Conservation (phyloP, 805 yeast genomes). For the Candida ipomoeae region DNA sequence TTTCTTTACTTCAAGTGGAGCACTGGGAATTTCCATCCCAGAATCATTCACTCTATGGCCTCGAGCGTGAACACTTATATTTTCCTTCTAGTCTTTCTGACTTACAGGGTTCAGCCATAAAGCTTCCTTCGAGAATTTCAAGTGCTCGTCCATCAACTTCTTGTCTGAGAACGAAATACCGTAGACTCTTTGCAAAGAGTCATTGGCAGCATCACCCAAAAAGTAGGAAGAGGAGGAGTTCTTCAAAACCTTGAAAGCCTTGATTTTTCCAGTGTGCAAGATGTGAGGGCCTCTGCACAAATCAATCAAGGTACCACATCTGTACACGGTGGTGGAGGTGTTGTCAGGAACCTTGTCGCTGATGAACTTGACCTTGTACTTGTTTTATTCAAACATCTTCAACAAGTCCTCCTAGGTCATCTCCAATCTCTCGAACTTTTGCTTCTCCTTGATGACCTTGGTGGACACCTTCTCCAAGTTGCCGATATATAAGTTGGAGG, state of each 20-base stretch:
- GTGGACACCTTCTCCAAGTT: slow-evolving; percentile 82
- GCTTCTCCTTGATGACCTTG: slow-evolving; percentile 90
- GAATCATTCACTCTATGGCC: too few species aligned
- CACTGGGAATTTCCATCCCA: too few species aligned
- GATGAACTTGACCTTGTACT: slow-evolving; percentile 88
- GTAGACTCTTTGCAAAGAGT: slow-evolving; percentile 93
- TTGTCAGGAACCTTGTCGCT: slow-evolving; percentile 91
- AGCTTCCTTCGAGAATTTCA: slow-evolving; percentile 94
- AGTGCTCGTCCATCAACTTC: slow-evolving; percentile 89
- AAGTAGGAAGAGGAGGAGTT: slow-evolving; percentile 96
- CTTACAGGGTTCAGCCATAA: too few species aligned
- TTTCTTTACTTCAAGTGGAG: too few species aligned
- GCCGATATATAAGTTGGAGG: too few species aligned
- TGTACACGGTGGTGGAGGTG: slow-evolving; percentile 91
- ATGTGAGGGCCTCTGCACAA: slow-evolving; percentile 97
- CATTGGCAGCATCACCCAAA: slow-evolving; percentile 88
- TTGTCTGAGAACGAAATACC: slow-evolving; percentile 99
- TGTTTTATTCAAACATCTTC: slow-evolving; percentile 92
- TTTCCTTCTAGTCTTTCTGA: too few species aligned
- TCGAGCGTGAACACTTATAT: too few species aligned
- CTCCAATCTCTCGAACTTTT: slow-evolving; percentile 88
- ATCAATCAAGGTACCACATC: slow-evolving; percentile 97
- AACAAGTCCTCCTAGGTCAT: slow-evolving; percentile 88
- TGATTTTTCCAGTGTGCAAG: slow-evolving; percentile 95
- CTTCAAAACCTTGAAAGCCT: slow-evolving; percentile 89